phyloP scores from a whole-genome alignment of 1,284 basidiomycete species.

The Exobasidium cylindrosporum region DNA sequence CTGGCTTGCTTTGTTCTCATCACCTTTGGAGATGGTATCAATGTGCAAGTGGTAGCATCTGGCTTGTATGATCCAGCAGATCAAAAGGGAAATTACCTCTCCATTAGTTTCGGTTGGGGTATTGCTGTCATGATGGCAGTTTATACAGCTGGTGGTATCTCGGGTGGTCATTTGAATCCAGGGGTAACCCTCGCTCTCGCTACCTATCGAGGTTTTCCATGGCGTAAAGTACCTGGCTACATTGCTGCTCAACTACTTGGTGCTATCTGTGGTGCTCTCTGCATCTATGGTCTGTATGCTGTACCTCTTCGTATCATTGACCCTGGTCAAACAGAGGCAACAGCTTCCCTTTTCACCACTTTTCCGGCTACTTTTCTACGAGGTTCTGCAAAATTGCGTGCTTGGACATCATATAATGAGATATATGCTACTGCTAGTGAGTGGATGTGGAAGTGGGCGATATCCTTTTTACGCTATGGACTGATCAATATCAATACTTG shows the following conservation, averaged over 20 bases:
- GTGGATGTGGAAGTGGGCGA: too few species aligned
- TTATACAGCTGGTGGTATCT: slow-evolving; percentile 38
- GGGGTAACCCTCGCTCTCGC: slow-evolving; percentile 65
- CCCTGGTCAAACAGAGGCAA: slow-evolving; percentile 59
- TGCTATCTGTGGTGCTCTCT: slow-evolving; percentile 65
- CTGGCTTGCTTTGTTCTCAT: slow-evolving; percentile 15
- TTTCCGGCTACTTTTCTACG: slow-evolving; percentile 57
- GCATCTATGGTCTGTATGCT: slow-evolving; percentile 66
- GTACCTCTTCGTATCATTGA: background rate
- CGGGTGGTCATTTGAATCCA: slow-evolving; percentile 40
- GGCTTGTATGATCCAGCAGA: slow-evolving; percentile 16
- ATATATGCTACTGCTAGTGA: slow-evolving; percentile 28
- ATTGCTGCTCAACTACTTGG: slow-evolving; percentile 71
- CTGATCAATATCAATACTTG: too few species aligned
- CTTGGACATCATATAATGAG: slow-evolving; percentile 26
- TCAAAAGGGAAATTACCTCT: slow-evolving; percentile 21
- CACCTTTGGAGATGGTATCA: slow-evolving; percentile 45
- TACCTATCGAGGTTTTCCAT: slow-evolving; percentile 70
- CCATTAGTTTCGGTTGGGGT: slow-evolving; percentile 40
- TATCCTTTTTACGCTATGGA: too few species aligned
- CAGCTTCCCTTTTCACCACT: slow-evolving; percentile 69
- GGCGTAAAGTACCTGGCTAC: slow-evolving; percentile 72
- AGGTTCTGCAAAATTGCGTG: background rate
- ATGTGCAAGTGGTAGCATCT: slow-evolving; percentile 43
- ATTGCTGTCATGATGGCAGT: slow-evolving; percentile 41